Conservation (phyloP, 164 flowering plant species). For the Chimonanthus salicifolius region DNA sequence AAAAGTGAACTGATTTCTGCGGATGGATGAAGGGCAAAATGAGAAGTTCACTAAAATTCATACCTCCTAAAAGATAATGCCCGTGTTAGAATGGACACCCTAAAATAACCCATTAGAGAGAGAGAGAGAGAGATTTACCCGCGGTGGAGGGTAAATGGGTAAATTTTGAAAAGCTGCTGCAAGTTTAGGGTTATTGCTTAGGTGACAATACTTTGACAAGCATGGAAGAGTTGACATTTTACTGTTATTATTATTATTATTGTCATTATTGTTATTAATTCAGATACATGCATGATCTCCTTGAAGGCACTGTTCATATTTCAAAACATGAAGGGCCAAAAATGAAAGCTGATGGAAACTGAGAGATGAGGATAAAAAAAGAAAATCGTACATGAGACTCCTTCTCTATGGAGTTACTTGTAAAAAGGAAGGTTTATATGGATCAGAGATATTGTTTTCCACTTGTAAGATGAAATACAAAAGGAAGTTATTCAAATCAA, state of each 20-base stretch:
- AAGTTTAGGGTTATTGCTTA: not conserved
- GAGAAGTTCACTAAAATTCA: no score
- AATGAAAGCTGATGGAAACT: not conserved
- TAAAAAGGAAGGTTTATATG: not conserved
- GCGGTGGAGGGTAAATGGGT: not conserved
- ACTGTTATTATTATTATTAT: not conserved
- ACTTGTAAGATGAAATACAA: not conserved
- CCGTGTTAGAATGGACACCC: not conserved
- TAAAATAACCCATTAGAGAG: not conserved
- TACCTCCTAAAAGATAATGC: not conserved
- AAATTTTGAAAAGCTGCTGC: not conserved
- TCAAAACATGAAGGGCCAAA: not conserved
- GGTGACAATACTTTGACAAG: not conserved
- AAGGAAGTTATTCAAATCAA: not conserved
- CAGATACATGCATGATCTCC: not conserved
- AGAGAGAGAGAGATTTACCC: slow-evolving; percentile 2
- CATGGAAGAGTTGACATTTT: not conserved
- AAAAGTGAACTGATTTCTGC: no score
- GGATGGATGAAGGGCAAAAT: no score
- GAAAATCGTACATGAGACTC: not conserved
- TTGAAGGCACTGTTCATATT: not conserved
- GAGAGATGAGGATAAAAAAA: not conserved
- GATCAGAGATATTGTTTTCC: not conserved
- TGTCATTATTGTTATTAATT: not conserved
- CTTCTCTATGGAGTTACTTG: not conserved